Base-by-base conservation (phyloP, 2,329 filamentous ascomycete genomes). In the Trichoderma brevicompactum region DNA sequence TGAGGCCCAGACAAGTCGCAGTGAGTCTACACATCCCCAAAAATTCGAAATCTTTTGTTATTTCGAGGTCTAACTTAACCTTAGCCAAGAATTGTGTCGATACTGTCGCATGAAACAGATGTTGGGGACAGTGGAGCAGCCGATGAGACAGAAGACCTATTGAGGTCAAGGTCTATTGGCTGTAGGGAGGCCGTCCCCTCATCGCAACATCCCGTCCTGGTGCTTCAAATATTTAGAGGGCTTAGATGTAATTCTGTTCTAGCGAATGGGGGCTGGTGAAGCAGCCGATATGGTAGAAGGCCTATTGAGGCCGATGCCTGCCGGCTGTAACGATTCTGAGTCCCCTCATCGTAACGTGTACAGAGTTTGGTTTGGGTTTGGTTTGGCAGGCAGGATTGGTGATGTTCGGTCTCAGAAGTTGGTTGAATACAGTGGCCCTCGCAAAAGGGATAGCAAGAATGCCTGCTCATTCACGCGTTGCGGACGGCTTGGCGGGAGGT, bases 331-430 rank as follows among this genome's bases (percentile, higher is more conserved):
- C 3, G 40, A 56, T 4, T 17, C 53, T 12, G 17, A 15, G 23
- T 19, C 40, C 40, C 54, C 53, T 34, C 40, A 56, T 56, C 53
- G 53, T 34, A 44, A 32, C 23, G 40, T 56, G 53, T 56, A 44
- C 40, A 44, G 40, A 32, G 23, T 13, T 2, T 34, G 23, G 53
- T 34, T 12, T 8, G 23, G 8, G 13, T 23, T 40, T 17, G 12
- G 1, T 54, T 15, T 41, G 4, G 6, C 17, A 46, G 17, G 8
- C 7, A 23, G 43, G 7, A 10, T 19, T 10, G 3, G 17, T 8
- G 7, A 19, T 3, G 23, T 2, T 28, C 5, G 23, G 23, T 5
- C 23, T 46, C 17, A 2, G 43, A 46, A 19, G 2, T 19, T 10
- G 7, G 9, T 23, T 23, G n/a, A 10, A 10, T 10, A 38, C 36